phyloP scores from a whole-genome alignment of 2,329 filamentous ascomycete genomes.

The Aspergillus oerlinghausenensis region DNA sequence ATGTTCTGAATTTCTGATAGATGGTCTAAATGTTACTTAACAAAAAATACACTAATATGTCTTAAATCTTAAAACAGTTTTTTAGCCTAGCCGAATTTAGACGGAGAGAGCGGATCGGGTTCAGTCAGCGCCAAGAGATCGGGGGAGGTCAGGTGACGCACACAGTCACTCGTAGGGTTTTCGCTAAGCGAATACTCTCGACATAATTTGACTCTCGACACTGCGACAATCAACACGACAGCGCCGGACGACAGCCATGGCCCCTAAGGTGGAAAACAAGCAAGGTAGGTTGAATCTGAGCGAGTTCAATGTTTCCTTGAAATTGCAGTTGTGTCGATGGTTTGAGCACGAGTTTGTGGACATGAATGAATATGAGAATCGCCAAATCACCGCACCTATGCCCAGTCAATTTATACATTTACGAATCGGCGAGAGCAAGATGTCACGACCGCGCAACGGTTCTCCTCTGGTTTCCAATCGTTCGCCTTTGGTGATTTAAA shows the following conservation, averaged over 20 bases:
- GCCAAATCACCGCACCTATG: neutral
- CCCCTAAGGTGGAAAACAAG: slow-evolving; percentile 44
- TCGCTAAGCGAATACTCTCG: slow-evolving; percentile 37
- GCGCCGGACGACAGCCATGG: slow-evolving; percentile 45
- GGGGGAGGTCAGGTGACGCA: slow-evolving; percentile 35
- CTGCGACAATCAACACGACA: slow-evolving; percentile 42
- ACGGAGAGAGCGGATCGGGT: slow-evolving; percentile 2
- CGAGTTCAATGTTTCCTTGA: slow-evolving; percentile 28
- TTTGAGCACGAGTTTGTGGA: slow-evolving; percentile 18
- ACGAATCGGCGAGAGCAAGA: neutral
- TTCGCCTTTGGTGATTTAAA: neutral
- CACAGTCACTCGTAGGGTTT: slow-evolving; percentile 34
- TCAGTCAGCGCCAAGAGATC: slow-evolving; percentile 7
- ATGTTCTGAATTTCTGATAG: neutral
- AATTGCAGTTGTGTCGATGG: slow-evolving; percentile 22
- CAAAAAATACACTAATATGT: neutral
- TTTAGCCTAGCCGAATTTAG: slow-evolving; percentile 1
- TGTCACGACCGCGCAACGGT: neutral
- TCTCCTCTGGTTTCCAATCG: neutral
- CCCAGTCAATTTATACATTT: neutral
- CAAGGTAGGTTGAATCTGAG: slow-evolving; percentile 37
- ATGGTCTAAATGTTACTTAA: neutral
- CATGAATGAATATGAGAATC: slow-evolving; percentile 3
- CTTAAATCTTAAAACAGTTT: neutral
- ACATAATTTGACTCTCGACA: slow-evolving; percentile 38